A percentile compares a stretch with the other conserved stretches of the same genome.
These are phyloP conservation scores for Cercospora janseana DNA, from an alignment of 2,329 filamentous ascomycete species.

Conservation along the genomic window DNA sequence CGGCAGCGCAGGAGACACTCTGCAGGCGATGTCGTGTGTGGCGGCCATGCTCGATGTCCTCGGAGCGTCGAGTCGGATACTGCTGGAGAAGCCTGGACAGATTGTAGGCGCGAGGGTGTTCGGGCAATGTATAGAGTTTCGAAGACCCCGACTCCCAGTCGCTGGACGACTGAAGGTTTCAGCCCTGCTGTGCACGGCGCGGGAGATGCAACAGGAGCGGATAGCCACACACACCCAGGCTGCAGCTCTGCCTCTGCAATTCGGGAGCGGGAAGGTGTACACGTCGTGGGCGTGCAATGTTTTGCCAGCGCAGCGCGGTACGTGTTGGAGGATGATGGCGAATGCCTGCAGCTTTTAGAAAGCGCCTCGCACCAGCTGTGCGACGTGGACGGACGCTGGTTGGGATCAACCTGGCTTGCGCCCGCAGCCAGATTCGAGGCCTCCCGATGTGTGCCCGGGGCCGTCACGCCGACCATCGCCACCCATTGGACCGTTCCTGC, in stretches of 20 bases:
- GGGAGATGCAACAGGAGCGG: conserved; percentile 9
- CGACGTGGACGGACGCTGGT: conserved; percentile 17
- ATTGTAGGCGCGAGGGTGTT: background rate
- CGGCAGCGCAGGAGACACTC: conserved; percentile 4
- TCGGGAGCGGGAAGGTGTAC: too few relatives aligned
- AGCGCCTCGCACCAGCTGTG: conserved; percentile 8
- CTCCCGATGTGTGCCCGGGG: conserved; percentile 19
- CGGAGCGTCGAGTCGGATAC: background rate
- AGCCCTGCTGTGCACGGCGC: conserved; percentile 15
- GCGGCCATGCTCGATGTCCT: conserved; percentile 10
- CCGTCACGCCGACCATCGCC: conserved; percentile 13
- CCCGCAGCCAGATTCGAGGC: conserved; percentile 13
- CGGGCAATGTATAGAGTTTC: conserved; percentile 7
- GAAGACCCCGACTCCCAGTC: conserved; percentile 11
- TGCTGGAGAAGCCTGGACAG: background rate
- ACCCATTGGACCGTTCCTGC: conserved; percentile 20
- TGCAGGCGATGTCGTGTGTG: conserved; percentile 12
- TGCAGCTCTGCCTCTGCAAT: conserved; percentile 12
- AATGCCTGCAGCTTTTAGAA: conserved; percentile 18
- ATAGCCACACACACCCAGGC: conserved; percentile 8
- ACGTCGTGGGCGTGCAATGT: too few relatives aligned
- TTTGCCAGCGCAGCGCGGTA: too few relatives aligned
- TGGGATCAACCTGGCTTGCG: conserved; percentile 16
- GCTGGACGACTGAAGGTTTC: conserved; percentile 10
- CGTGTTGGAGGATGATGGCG: too few relatives aligned